Evolutionary conservation across 306 rosid species (phyloP), one percentile per base, ranked within the genome.

Genomic region (Astragalus glycyphyllos): DNA sequence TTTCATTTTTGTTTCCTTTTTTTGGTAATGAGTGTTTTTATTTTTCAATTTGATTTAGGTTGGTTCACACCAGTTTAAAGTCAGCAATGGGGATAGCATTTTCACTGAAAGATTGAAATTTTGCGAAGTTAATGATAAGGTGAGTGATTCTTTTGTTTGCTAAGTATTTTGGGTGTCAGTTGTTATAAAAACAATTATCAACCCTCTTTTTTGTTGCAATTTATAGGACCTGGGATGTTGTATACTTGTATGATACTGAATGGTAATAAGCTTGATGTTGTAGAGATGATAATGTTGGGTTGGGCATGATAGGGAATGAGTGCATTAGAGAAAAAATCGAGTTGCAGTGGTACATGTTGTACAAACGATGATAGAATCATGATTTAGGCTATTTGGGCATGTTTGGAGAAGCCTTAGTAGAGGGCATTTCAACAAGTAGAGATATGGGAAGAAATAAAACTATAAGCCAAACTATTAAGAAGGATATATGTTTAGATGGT

Each of bases 51-150:
- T 58, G 60, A 32, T 58, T 63, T 72, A 91, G 97, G 75, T 94
- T 79, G 99, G 99, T 47, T 94, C 96, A 10, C 97, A 94, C 73
- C 92, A 91, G 83, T 91, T 91, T 81, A 91, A 94, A 84, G 91
- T 89, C 50, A 87, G 97, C 85, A 95, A 91, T 13, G 72, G 96
- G 71, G 96, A 95, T 75, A 73, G 86, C 84, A 80, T 91, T 86
- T 91, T 89, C 84, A 84, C 96, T 0, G 99, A 95, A 53, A 89
- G 91, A 51, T 76, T 89, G 86, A 95, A 95, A 45, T 89, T 91
- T 68, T 89, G 96, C 11, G 96, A 95, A 44, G 96, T 95, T 34
- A 95, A 95, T 80, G 96, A 95, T 54, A 89, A 85, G 96, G 97
- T 87, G 17, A 63, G 90, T 55, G 34, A 45, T 49, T 57, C 59